These are phyloP conservation scores for Theobroma cacao DNA, from an alignment of 345 rosid species.

Conservation along the genomic window DNA sequence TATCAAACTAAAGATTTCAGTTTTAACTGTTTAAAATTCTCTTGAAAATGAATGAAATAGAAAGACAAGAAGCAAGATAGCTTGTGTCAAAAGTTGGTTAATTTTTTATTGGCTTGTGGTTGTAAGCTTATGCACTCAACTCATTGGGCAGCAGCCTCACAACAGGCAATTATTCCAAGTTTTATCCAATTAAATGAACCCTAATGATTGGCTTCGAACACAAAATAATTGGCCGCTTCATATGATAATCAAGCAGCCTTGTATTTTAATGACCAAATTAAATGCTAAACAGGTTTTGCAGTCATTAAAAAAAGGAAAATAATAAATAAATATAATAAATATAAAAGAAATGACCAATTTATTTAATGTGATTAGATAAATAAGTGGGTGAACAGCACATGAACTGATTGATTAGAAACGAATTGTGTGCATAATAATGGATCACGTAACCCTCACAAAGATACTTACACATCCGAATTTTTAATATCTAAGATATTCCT, in stretches of 20 bases:
- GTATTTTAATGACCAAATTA: background rate
- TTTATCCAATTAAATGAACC: background rate
- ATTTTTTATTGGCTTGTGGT: background rate
- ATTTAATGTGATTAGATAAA: background rate
- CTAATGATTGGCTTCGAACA: background rate
- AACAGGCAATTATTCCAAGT: background rate
- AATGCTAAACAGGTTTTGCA: background rate
- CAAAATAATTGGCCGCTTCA: background rate
- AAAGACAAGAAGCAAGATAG: too few relatives aligned
- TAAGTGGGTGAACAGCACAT: background rate
- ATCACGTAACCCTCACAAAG: background rate
- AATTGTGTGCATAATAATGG: background rate
- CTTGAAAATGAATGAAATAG: too few relatives aligned
- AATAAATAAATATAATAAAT: background rate
- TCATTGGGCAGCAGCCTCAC: background rate
- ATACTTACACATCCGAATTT: background rate
- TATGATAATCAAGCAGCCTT: background rate
- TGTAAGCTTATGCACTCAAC: background rate
- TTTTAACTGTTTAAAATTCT: too few relatives aligned
- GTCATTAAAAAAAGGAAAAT: background rate
- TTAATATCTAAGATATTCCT: background rate
- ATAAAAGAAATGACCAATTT: background rate
- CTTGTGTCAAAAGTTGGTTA: too few relatives aligned
- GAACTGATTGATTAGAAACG: background rate
- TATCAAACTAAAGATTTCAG: too few relatives aligned